phyloP scores from a whole-genome alignment of 192 early-diverging fungal species.

The Coemansia sp. region DNA sequence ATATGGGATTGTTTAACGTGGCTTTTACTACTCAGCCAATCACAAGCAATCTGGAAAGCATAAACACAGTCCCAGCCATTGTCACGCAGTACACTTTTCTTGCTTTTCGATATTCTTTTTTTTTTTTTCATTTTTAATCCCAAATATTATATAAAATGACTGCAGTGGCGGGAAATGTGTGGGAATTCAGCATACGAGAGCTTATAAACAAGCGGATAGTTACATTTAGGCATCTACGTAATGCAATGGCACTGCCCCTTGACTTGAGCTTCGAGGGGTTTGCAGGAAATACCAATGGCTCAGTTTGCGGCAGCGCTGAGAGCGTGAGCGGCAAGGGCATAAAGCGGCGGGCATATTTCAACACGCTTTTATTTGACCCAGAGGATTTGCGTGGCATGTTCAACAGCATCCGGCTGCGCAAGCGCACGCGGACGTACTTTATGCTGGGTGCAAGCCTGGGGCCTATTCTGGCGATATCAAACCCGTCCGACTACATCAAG shows the following conservation, averaged over 20 bases:
- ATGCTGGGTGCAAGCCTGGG: slow-evolving; percentile 65
- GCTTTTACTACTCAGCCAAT: too few species aligned
- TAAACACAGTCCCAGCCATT: too few species aligned
- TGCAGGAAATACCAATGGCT: not conserved
- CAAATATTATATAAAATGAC: slow-evolving; percentile 16
- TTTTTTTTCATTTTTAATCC: not conserved
- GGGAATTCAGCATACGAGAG: slow-evolving; percentile 54
- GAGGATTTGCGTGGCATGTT: slow-evolving; percentile 50
- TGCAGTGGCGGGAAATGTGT: slow-evolving; percentile 42
- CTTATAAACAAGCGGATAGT: slow-evolving; percentile 54
- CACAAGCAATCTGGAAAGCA: too few species aligned
- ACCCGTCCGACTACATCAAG: slow-evolving; percentile 63
- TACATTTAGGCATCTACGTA: slow-evolving; percentile 53
- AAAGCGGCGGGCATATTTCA: slow-evolving; percentile 49
- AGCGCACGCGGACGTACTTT: slow-evolving; percentile 61
- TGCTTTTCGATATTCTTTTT: not conserved
- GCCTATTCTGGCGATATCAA: slow-evolving; percentile 63
- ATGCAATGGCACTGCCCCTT: slow-evolving; percentile 41
- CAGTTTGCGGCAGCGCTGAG: not conserved
- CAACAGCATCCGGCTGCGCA: slow-evolving; percentile 47
- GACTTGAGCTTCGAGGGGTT: slow-evolving; percentile 14
- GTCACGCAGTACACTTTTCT: not conserved
- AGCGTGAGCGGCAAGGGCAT: slow-evolving; percentile 8
- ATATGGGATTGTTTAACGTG: too few species aligned
- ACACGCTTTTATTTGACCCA: slow-evolving; percentile 43